A percentile compares a stretch with the other conserved stretches of the same genome.
These are phyloP conservation scores for Pinus taeda DNA, from an alignment of 75 land plant genomes.

Conservation along the genomic window DNA sequence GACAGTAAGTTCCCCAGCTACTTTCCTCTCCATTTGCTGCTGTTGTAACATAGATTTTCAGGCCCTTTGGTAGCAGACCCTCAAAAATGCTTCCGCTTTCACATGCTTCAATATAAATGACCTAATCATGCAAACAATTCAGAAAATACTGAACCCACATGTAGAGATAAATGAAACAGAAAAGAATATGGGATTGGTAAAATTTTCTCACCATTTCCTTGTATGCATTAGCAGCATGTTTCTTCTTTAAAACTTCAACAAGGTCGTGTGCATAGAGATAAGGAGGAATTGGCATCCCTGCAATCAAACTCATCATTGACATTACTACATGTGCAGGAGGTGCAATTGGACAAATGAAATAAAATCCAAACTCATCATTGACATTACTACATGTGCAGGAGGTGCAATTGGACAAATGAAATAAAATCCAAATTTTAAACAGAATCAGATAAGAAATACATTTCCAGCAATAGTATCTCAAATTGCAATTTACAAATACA, in stretches of 20 bases:
- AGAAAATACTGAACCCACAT: background rate
- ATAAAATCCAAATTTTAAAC: too few relatives aligned
- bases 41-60: slow-evolving; percentile 92
- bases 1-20: slow-evolving; percentile 98
- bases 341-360: too few relatives aligned
- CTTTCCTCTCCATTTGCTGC: slow-evolving; percentile 88
- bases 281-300: slow-evolving; percentile 46
- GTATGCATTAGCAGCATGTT: slow-evolving; percentile 37
- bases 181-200: background rate
- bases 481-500: too few relatives aligned
- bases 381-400: too few relatives aligned
- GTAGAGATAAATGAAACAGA: background rate
- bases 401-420: too few relatives aligned
- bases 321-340: too few relatives aligned
- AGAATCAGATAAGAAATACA: too few relatives aligned
- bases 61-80: slow-evolving; percentile 77
- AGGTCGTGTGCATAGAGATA: slow-evolving; percentile 41
- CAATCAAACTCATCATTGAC: background rate
- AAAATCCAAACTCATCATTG: too few relatives aligned
- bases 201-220: slow-evolving; percentile 35
- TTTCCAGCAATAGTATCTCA: too few relatives aligned
- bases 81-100: slow-evolving; percentile 92
- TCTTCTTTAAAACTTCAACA: slow-evolving; percentile 34
- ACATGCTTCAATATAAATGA: slow-evolving; percentile 90
- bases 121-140: slow-evolving; percentile 34